phyloP scores from a whole-genome alignment of 2,329 filamentous ascomycete genomes.

The Gremmenia infestans region DNA sequence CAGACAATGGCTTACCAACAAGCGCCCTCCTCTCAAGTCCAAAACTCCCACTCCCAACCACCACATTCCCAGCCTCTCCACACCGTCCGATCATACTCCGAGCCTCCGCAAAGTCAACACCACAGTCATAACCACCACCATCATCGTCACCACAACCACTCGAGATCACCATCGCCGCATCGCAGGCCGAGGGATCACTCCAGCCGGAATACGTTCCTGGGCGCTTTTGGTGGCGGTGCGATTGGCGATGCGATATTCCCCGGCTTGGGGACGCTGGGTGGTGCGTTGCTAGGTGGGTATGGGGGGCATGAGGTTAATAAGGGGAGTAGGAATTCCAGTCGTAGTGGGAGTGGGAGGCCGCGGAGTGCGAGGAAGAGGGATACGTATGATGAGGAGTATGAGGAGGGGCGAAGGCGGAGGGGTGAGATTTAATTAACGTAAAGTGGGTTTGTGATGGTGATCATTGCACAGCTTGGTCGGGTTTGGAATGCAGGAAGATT shows the following conservation, averaged over 20 bases:
- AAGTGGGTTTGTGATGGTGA: too few relatives aligned
- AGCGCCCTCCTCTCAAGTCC: not conserved
- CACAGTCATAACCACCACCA: too few relatives aligned
- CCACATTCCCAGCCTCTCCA: conserved; percentile 1
- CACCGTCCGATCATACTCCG: conserved; percentile 15
- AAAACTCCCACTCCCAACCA: not conserved
- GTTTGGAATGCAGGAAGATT: too few relatives aligned
- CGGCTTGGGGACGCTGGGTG: conserved; percentile 21
- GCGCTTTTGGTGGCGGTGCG: conserved; percentile 18
- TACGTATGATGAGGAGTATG: conserved; percentile 12
- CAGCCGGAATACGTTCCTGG: conserved; percentile 19
- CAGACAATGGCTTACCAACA: too few relatives aligned
- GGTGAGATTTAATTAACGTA: conserved; percentile 7
- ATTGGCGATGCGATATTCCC: conserved; percentile 24
- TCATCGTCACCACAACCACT: too few relatives aligned
- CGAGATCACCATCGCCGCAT: not conserved
- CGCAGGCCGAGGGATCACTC: not conserved
- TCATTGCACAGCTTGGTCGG: too few relatives aligned
- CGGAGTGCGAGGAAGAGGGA: not conserved
- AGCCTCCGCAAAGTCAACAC: conserved; percentile 5
- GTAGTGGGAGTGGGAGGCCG: not conserved
- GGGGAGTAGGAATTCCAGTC: not conserved
- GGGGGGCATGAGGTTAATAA: conserved; percentile 15
- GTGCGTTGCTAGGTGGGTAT: conserved; percentile 19
- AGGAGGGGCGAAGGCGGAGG: conserved; percentile 8